Evolutionary conservation across 352 stramenopile genomes (phyloP), one percentile per base, ranked within the genome.

Genomic region (Peronospora destructor): DNA sequence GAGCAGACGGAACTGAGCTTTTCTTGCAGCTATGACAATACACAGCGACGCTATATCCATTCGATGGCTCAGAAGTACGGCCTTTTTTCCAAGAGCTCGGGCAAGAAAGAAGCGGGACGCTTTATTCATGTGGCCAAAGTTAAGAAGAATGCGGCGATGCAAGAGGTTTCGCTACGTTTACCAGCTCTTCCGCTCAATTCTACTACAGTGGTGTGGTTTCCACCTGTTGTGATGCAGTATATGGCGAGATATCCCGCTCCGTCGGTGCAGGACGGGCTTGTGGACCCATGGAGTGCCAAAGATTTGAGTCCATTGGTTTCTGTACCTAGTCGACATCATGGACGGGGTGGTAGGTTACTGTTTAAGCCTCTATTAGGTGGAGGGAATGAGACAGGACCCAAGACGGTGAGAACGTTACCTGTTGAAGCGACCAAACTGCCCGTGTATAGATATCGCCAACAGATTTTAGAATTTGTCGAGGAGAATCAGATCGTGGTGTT

Each of bases 401-500:
- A 67, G 30, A 59, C 38, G 5, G 25, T 53, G n/a, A 55, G 45
- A 11, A 58, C 53, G 14, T 43, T 37, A 33, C 48, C 43, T 16
- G 28, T 50, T 10, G 61, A 56, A 32, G 54, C 55, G 0, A 65
- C 47, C 4, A 82, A 62, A 28, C 56, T 92, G 12, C 81, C 81
- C 0, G 81, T 87, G 16, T 71, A 67, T 35, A 60, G 51, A 36
- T 87, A 88, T 36, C 70, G 77, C 39, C 60, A 75, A 21, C 63
- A 87, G 57, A 81, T 94, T 44, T 45, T 93, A 14, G 47, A 77
- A 19, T 57, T 78, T 37, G 68, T 87, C 10, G 57, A 71, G 19
- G 52, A 76, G 33, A 78, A 97, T 59, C 81, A 96, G 30, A 80
- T 97, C 2, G 74, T 97, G n/a, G 73, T 98, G 23, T 71, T 97